These are phyloP conservation scores for Coemansia erecta DNA, from an alignment of 192 early-diverging fungal genomes.

Conservation along the genomic window DNA sequence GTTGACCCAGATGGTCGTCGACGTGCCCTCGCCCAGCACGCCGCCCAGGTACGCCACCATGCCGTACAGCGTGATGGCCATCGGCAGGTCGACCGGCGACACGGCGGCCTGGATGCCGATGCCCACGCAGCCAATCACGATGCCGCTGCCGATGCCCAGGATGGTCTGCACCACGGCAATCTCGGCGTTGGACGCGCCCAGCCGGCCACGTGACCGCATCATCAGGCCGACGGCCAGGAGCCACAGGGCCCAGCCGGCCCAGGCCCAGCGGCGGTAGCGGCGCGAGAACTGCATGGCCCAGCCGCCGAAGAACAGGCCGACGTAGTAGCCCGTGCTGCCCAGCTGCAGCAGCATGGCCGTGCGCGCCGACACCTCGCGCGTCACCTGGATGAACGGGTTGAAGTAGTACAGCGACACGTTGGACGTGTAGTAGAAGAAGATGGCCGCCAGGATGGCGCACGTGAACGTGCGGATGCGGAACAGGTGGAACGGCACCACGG, in stretches of 20 bases:
- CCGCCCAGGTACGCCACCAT: slow-evolving; percentile 50
- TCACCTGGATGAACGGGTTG: slow-evolving; percentile 44
- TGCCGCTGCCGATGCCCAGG: slow-evolving; percentile 37
- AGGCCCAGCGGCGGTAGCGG: slow-evolving; percentile 44
- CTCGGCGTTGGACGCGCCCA: slow-evolving; percentile 31
- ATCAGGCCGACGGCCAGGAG: slow-evolving; percentile 41
- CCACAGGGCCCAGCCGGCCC: slow-evolving; percentile 47
- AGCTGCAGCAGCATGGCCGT: slow-evolving; percentile 50
- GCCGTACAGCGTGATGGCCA: slow-evolving; percentile 46
- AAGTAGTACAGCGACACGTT: slow-evolving; percentile 49
- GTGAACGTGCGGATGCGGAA: slow-evolving; percentile 46
- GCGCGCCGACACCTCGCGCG: slow-evolving; percentile 29
- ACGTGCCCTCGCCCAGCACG: slow-evolving; percentile 43
- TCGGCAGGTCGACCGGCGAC: slow-evolving; percentile 28
- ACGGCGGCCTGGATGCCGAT: slow-evolving; percentile 48
- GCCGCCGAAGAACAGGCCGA: slow-evolving; percentile 41
- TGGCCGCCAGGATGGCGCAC: slow-evolving; percentile 32
- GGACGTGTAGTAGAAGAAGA: slow-evolving; percentile 40
- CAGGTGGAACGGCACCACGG: slow-evolving; percentile 55
- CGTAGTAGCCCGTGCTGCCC: slow-evolving; percentile 33
- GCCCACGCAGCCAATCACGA: slow-evolving; percentile 45
- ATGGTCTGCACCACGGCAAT: slow-evolving; percentile 43
- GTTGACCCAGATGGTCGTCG: slow-evolving; percentile 47
- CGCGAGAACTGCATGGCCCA: slow-evolving; percentile 49
- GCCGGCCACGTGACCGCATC: slow-evolving; percentile 36